Evolutionary conservation across 495 filamentous ascomycete species (phyloP), one percentile per base, ranked within the genome.

Genomic region (Stereocaulon alpinum): DNA sequence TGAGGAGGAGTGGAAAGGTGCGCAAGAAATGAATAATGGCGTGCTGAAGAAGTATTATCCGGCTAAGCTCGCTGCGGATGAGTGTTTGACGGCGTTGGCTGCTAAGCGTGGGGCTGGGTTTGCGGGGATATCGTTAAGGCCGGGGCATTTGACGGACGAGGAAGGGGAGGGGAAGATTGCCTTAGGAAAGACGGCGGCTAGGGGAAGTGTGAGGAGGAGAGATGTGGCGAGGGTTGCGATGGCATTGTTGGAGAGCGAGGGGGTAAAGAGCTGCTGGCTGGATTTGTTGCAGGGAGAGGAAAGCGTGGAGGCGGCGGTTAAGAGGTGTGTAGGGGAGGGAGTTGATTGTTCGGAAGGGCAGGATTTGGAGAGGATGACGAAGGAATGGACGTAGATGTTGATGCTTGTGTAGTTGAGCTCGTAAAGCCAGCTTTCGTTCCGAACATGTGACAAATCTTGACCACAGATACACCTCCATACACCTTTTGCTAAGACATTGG

Each of bases 11-110:
- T 86, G 83, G 80, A 70, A 70, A 2, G 65, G 68, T 4, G 71
- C 79, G 0, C 68, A 76, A 17, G 68, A 79, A 54, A 70, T 73
- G 11, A 86, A 83, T 66, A 69, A 71, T 12, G 77, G 77, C 27
- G 66, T 78, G 0, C 72, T 89, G 4, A 77, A 82, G 47, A 73
- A 71, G 2, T 93, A 93, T 69, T 83, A 80, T 65, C 74, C 84
- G 55, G 88, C 89, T 51, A 93, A 92, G 70, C 66, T 86, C 4
- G 83, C 81, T 14, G 86, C 87, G 1, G 89, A 95, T 68, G 82
- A 89, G 70, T 82, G 76, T 45, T 72, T 91, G 60, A 86, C 84
- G 58, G 77, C 79, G 9, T 73, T 78, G 51, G 75, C 76, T 18
- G 76, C 76, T 58, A 68, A 68, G 64, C 62, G 70, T 7, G 68